phyloP scores from a whole-genome alignment of 192 early-diverging fungal species.

The Jimgerdemannia lactiflua region DNA sequence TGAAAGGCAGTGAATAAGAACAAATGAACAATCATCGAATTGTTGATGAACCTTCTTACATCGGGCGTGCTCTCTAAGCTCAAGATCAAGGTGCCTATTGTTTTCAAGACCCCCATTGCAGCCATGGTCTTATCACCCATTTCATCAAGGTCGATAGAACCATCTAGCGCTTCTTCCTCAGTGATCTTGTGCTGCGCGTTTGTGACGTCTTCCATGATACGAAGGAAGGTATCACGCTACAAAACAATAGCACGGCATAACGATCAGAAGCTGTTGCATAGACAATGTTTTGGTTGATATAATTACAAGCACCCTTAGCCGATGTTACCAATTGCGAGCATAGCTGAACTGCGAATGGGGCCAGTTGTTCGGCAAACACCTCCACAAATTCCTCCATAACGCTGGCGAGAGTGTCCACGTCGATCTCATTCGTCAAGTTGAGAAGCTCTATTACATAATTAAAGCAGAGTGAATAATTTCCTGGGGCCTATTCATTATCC shows the following conservation, averaged over 20 bases:
- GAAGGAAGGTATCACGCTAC: conserved; percentile 79
- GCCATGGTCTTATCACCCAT: conserved; percentile 85
- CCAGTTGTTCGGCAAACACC: conserved; percentile 85
- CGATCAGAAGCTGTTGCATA: too few relatives aligned
- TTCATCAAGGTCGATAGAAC: conserved; percentile 53
- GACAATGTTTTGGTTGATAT: neutral
- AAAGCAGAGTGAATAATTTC: conserved; percentile 3
- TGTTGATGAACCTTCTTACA: neutral
- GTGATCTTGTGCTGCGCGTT: conserved; percentile 35
- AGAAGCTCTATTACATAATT: conserved; percentile 44
- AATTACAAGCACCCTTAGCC: conserved; percentile 2
- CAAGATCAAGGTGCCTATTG: conserved; percentile 83
- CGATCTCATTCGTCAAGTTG: conserved; percentile 87
- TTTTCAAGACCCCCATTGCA: conserved; percentile 87
- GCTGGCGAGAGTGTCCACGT: conserved; percentile 83
- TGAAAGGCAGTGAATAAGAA: neutral
- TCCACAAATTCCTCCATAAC: conserved; percentile 93
- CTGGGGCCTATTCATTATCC: conserved; percentile 2
- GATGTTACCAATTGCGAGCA: conserved; percentile 68
- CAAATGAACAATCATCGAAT: neutral
- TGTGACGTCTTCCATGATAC: conserved; percentile 74
- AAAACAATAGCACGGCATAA: neutral
- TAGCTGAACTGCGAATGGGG: conserved; percentile 91
- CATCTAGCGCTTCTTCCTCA: conserved; percentile 41
- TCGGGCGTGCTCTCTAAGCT: conserved; percentile 82